Evolutionary conservation across 805 yeast species (phyloP), one percentile per base, ranked within the genome.

Genomic region (Ogataea pini): DNA sequence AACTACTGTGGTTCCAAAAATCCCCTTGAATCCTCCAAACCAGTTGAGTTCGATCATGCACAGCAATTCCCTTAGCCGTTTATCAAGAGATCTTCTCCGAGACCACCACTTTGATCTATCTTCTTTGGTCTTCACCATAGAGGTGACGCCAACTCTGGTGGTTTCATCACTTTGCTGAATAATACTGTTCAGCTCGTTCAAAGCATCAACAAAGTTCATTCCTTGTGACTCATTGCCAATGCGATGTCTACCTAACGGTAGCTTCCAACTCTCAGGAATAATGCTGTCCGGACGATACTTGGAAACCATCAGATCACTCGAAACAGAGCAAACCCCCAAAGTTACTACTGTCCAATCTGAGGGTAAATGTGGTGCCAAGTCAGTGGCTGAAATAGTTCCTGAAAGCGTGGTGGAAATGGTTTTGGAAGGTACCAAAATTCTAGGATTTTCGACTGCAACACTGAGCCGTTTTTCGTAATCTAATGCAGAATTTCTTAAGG

Each of bases 101-200:
- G 74, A 73, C 96, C 97, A 94, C 97, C 97, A 92, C 7, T 69
- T 54, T 39, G 74, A 76, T 42, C 89, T 72, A 25, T 83, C 85
- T 36, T 81, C 84, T 38, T 76, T 73, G 0, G 89, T 75, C 3
- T 61, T 70, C 1, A 86, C 78, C 1, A 58, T 60, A 0, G 79
- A 70, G 0, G 89, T 82, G 1, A 78, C 72, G 28, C 76, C 79
- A 0, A 65, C 50, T 17, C 77, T 74, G 0, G 92, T 84, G 0
- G 89, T 78, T 3, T 63, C 56, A 54, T 87, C 82, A 61, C 92
- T 89, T 44, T 73, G 72, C 0, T 63, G 54, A 18, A 90, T 83
- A 6, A 91, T 83, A 0, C 60, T 51, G 3, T 68, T 58, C 36
- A 87, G 62, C 42, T 77, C 80, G 0, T 58, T 51, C 31, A 76